These are phyloP conservation scores for Leucocoprinus sp. DNA, from an alignment of 768 basidiomycete species.

Conservation along the genomic window DNA sequence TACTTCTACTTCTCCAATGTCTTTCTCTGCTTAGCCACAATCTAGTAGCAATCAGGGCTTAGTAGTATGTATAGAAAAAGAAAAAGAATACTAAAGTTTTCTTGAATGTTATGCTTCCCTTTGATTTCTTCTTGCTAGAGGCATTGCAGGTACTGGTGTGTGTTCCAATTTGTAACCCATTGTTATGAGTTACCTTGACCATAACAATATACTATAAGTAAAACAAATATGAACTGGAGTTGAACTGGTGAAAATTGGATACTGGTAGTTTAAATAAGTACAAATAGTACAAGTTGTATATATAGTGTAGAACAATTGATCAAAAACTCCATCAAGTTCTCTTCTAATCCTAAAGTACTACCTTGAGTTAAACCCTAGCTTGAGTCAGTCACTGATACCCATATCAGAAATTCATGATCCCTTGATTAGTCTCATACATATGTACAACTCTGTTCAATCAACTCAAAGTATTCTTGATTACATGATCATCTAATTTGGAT, in stretches of 20 bases:
- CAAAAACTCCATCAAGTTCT: too few relatives aligned
- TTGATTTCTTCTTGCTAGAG: constrained; percentile 89
- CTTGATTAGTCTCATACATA: constrained; percentile 73
- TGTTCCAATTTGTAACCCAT: constrained; percentile 13
- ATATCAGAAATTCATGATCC: constrained; percentile 5
- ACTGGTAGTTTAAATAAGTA: too few relatives aligned
- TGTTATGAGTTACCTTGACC: too few relatives aligned
- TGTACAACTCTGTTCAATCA: constrained; percentile 98
- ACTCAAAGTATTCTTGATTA: constrained; percentile 93
- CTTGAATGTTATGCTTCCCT: constrained; percentile 67
- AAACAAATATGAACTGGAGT: too few relatives aligned
- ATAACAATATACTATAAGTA: too few relatives aligned
- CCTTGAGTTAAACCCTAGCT: background rate
- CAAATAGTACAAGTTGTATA: too few relatives aligned
- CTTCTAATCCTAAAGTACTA: too few relatives aligned
- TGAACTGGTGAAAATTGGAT: too few relatives aligned
- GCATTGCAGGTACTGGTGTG: constrained; percentile 88
- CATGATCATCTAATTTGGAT: constrained; percentile 68
- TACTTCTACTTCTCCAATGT: constrained; percentile 10
- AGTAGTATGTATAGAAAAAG: constrained; percentile 27
- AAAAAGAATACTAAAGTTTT: constrained; percentile 47
- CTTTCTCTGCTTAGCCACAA: constrained; percentile 10
- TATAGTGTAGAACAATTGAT: too few relatives aligned
- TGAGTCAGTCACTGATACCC: too few relatives aligned
- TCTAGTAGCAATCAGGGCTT: constrained; percentile 1